Evolutionary conservation across 202 grass and related monocot genomes (phyloP), one percentile per base, ranked within the genome.

Genomic region (Setaria viridis): DNA sequence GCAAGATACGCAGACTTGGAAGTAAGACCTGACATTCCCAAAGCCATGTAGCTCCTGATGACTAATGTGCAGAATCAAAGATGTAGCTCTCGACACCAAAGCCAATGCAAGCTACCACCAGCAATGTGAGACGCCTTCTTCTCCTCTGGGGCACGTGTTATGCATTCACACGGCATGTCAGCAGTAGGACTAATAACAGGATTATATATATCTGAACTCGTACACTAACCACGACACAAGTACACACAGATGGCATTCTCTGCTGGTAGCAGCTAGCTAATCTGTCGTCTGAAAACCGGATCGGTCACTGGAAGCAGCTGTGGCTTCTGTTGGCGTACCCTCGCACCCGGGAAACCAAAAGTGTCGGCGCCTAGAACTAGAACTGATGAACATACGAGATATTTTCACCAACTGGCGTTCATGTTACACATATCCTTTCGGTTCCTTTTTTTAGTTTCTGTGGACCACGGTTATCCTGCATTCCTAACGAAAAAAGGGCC

Each of bases 321-420:
- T 37, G 30, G 45, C 60, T 11, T 34, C 49, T 30, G 43, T 19
- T 35, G 15, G 9, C 29, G 10, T 65, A 32, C 19, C 41, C 9
- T 64, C 39, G 25, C 25, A 2, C 76, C 29, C 32, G 41, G 21
- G 6, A 15, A 49, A 34, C 50, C 50, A 43, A 14, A n/a, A 35
- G 77, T 66, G 77, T 79, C 77, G 60, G 60, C 77, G 60, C 34
- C 59, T 79, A 19, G 4, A 41, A 41, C 39, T 41, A 41, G 10
- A 14, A 16, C n/a, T 16, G 70, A 19, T 53, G 25, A 49, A 49
- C 69, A 63, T 1, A 32, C 3, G 70, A 74, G 29, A 55, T 74
- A 35, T 74, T 34, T 78, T 7, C 43, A 47, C 37, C 37, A 72
- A 32, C 69, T 49, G 21, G 69, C 69, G 9, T 46, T 70, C 74